A percentile compares a stretch with the other conserved stretches of the same genome.
Evolutionary conservation across 495 filamentous ascomycete species (phyloP).

Genomic region (Aspergillus bertholletiae): DNA sequence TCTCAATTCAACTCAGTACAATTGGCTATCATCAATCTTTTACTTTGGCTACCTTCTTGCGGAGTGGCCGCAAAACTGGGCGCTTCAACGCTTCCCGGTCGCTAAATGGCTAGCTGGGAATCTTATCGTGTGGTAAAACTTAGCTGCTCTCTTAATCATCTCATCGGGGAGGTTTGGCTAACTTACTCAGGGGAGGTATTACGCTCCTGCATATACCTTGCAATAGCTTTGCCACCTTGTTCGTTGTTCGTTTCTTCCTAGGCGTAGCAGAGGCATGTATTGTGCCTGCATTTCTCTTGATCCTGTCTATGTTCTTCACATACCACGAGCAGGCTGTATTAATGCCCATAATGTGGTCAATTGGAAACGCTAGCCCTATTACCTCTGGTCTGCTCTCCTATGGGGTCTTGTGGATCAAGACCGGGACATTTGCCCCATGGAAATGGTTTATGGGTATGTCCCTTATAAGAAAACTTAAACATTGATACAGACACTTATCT

Average conservation of each 20-base stretch:
- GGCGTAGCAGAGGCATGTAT: slow-evolving; percentile 38
- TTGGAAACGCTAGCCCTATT: slow-evolving; percentile 38
- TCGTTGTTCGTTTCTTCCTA: slow-evolving; percentile 39
- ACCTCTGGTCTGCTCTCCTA: slow-evolving; percentile 39
- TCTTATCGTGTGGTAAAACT: slow-evolving; percentile 28
- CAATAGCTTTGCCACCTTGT: slow-evolving; percentile 35
- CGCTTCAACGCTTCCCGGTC: slow-evolving; percentile 37
- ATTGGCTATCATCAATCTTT: slow-evolving; percentile 48
- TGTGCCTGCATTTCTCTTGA: slow-evolving; percentile 38
- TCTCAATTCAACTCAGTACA: slow-evolving; percentile 33
- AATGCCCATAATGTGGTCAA: slow-evolving; percentile 42
- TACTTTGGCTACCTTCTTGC: slow-evolving; percentile 48
- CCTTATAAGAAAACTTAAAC: not conserved
- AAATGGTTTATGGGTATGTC: slow-evolving; percentile 36
- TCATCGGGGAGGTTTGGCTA: not conserved
- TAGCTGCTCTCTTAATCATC: too few species aligned
- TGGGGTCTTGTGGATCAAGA: slow-evolving; percentile 40
- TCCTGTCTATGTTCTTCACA: slow-evolving; percentile 41
- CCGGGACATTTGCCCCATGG: slow-evolving; percentile 34
- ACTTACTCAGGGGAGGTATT: slow-evolving; percentile 26
- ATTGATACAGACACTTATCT: not conserved
- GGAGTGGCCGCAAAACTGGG: slow-evolving; percentile 41
- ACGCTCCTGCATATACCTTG: slow-evolving; percentile 34
- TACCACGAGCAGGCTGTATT: slow-evolving; percentile 39
- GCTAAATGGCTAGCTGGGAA: slow-evolving; percentile 38